A percentile compares a stretch with the other conserved stretches of the same genome.
These are phyloP conservation scores for Calonectria pseudoreteaudii DNA, from an alignment of 2,329 filamentous ascomycete genomes.

Conservation along the genomic window DNA sequence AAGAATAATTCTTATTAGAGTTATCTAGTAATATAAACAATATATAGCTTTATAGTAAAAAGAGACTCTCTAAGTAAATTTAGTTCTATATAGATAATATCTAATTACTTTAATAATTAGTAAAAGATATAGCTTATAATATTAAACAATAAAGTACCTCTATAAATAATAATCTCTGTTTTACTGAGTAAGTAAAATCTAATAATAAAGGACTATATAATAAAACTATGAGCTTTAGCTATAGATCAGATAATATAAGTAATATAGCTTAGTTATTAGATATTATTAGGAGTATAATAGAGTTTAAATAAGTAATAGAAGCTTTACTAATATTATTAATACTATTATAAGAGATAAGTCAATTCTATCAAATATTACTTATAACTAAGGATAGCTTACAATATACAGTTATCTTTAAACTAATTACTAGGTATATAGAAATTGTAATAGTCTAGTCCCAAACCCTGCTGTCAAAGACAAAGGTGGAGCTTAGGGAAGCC, in stretches of 20 bases:
- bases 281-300: not conserved
- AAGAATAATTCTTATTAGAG: not conserved
- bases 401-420: not conserved
- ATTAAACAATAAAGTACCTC: not conserved
- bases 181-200: not conserved
- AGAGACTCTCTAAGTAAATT: not conserved
- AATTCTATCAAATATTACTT: no score
- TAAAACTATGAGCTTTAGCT: not conserved
- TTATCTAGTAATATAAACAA: not conserved
- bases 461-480: no score
- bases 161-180: not conserved
- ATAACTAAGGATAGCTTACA: not conserved
- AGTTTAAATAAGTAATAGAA: not conserved
- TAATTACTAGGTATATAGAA: not conserved
- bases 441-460: no score
- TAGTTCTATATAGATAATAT: not conserved
- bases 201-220: not conserved
- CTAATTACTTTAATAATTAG: conserved; percentile 4
- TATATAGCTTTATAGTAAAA: not conserved
- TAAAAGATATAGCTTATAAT: not conserved
- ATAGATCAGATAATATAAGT: no score
- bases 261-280: not conserved
- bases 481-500: no score
- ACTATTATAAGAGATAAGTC: no score
- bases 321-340: not conserved